phyloP scores from a whole-genome alignment of 2,329 filamentous ascomycete genomes.

The Phaeophleospora eucalypticola region DNA sequence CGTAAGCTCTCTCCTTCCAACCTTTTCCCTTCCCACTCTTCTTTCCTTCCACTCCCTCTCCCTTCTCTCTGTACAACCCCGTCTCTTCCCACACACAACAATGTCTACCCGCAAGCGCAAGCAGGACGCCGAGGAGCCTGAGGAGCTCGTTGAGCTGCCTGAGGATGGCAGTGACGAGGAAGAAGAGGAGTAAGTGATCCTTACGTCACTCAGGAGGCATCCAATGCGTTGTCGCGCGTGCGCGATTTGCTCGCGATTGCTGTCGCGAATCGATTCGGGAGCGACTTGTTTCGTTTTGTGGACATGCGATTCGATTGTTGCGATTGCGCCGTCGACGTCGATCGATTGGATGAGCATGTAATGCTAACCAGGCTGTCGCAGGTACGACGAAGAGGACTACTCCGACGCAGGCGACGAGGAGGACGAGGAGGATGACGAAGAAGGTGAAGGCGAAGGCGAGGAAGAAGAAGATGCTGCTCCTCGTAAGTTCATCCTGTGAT shows the following conservation, averaged over 20 bases:
- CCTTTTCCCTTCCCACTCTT: background rate
- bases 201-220: conserved; percentile 7
- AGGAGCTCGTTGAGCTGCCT: conserved; percentile 43
- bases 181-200: conserved; percentile 39
- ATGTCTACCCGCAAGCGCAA: conserved; percentile 44
- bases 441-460: conserved; percentile 5
- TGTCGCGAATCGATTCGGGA: conserved; percentile 3
- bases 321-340: conserved; percentile 1
- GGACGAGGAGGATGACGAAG: conserved; percentile 12
- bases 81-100: background rate
- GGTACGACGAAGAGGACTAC: conserved; percentile 14
- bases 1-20: conserved; percentile 1
- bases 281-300: background rate
- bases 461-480: conserved; percentile 9
- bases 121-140: conserved; percentile 39
- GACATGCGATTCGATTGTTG: background rate
- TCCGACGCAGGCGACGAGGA: conserved; percentile 11
- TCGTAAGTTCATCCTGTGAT: conserved; percentile 2
- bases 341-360: background rate
- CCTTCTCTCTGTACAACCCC: background rate
- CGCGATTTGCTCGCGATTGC: conserved; percentile 1
- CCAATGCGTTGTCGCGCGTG: conserved; percentile 3
- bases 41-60: conserved; percentile 1
- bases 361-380: background rate
- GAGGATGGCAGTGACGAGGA: conserved; percentile 42